phyloP scores from a whole-genome alignment of 148 eudicot genomes.

The Rhododendron henanense region DNA sequence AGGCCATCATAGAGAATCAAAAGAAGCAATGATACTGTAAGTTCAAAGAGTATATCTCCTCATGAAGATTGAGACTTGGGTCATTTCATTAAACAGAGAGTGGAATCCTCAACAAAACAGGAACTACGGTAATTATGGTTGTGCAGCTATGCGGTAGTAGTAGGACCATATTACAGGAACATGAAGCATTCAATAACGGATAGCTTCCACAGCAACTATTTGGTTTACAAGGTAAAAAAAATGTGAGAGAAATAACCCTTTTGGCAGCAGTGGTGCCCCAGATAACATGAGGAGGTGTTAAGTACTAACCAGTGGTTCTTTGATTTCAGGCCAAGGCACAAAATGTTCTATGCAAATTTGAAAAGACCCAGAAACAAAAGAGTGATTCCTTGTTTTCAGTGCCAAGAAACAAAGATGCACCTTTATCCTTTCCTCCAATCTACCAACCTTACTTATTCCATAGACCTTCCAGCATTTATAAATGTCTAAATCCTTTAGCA shows the following conservation, averaged over 20 bases:
- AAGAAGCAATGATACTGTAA: neutral
- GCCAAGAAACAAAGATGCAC: slow-evolving; percentile 17
- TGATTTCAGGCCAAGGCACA: slow-evolving; percentile 27
- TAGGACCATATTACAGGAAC: neutral
- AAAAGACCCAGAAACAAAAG: slow-evolving; percentile 12
- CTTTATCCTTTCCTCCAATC: slow-evolving; percentile 17
- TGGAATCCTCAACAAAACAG: neutral
- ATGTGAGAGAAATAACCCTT: neutral
- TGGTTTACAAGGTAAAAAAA: neutral
- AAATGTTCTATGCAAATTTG: slow-evolving; percentile 4
- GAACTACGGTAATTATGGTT: neutral
- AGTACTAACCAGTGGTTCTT: slow-evolving; percentile 21
- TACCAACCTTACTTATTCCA: neutral
- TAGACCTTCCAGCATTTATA: neutral
- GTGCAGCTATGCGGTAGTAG: neutral
- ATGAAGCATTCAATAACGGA: neutral
- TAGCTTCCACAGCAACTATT: neutral
- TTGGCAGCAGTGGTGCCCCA: neutral
- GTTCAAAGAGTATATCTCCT: neutral
- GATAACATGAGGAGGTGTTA: neutral
- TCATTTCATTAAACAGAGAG: neutral
- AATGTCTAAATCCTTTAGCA: neutral
- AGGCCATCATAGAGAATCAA: neutral
- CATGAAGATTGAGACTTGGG: neutral
- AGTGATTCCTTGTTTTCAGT: slow-evolving; percentile 23